Conservation (phyloP, 306 rosid genomes). For the Prunus padus region DNA sequence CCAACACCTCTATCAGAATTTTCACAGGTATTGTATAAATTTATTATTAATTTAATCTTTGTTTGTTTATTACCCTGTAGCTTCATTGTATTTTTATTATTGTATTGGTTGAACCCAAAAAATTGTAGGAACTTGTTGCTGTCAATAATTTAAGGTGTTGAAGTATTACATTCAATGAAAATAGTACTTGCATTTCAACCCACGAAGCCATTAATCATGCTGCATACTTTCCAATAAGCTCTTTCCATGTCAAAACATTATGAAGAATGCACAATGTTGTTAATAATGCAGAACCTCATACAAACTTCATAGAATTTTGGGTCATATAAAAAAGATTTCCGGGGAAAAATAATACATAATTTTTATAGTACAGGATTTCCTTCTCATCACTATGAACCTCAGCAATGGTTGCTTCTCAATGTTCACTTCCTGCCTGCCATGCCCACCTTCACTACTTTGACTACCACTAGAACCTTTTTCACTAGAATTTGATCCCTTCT, state of each 20-base stretch:
- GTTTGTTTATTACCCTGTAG: no score
- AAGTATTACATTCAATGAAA: no score
- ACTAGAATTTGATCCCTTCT: neutral
- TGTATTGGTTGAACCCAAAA: no score
- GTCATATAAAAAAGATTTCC: neutral
- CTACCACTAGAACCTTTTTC: neutral
- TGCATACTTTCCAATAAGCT: neutral
- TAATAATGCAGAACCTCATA: neutral
- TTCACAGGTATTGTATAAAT: no score
- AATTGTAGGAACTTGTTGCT: no score
- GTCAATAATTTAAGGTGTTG: no score
- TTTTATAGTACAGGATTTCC: slow-evolving; percentile 9
- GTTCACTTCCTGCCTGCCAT: slow-evolving; percentile 43
- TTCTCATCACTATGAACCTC: slow-evolving; percentile 55
- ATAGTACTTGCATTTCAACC: no score
- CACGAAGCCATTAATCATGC: no score
- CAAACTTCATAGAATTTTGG: neutral
- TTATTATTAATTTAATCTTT: no score
- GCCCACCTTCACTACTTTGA: slow-evolving; percentile 35
- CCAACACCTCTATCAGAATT: no score
- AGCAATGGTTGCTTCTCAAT: slow-evolving; percentile 49
- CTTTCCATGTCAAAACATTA: neutral
- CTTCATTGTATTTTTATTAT: no score
- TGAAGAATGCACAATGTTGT: neutral
- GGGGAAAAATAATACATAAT: neutral